These are phyloP conservation scores for Pilobolus umbonatus DNA, from an alignment of 192 early-diverging fungal genomes.

Conservation along the genomic window DNA sequence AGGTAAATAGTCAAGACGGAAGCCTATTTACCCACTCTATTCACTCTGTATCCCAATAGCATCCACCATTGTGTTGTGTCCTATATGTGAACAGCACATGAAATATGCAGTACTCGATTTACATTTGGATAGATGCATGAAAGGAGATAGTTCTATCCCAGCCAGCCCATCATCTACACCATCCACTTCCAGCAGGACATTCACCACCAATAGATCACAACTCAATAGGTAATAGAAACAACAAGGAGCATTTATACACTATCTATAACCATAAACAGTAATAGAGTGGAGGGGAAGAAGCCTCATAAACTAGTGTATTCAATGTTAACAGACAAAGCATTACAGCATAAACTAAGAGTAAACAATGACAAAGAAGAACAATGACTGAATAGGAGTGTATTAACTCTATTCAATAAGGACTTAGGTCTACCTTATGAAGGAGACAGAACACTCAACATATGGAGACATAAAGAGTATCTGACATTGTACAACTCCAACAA, in stretches of 20 bases:
- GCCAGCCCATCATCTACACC: background rate
- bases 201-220: background rate
- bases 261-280: no score
- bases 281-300: conserved; percentile 23
- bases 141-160: conserved; percentile 19
- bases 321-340: conserved; percentile 36
- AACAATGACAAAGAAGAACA: no score
- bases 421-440: conserved; percentile 39
- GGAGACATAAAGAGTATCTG: conserved; percentile 42
- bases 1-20: no score
- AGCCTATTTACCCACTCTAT: no score
- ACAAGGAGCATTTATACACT: background rate
- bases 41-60: no score
- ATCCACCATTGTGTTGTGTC: conserved; percentile 28
- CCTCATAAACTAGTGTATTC: conserved; percentile 41
- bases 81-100: conserved; percentile 30
- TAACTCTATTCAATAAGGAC: no score
- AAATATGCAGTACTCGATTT: conserved; percentile 21
- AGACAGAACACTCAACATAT: conserved; percentile 32
- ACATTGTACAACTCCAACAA: conserved; percentile 42
- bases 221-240: background rate
- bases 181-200: background rate
- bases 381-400: no score
- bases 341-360: conserved; percentile 36
- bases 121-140: conserved; percentile 33